Conservation (phyloP, 2,329 filamentous ascomycete species). For the Calonectria multiphialidica region DNA sequence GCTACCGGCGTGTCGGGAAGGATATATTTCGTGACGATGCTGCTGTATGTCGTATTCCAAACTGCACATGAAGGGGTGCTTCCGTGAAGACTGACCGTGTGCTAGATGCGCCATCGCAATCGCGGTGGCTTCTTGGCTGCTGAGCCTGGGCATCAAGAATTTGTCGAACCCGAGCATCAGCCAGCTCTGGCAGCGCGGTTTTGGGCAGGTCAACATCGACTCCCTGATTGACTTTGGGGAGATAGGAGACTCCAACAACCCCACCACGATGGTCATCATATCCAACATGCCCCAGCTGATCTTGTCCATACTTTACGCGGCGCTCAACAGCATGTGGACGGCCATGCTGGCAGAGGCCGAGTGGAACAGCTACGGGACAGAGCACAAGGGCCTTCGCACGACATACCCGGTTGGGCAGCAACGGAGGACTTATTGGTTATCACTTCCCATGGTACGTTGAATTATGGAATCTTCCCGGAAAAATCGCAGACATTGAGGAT, state of each 20-base stretch:
- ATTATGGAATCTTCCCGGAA: not conserved
- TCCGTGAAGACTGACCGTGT: not conserved
- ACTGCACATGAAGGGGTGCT: not conserved
- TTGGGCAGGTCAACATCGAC: not conserved
- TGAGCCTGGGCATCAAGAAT: not conserved
- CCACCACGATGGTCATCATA: not conserved
- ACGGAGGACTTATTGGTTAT: not conserved
- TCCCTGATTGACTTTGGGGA: not conserved
- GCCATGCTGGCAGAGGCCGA: not conserved
- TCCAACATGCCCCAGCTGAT: not conserved
- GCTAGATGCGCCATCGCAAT: not conserved
- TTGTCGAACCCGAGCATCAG: no score
- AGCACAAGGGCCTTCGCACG: not conserved
- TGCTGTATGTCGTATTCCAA: not conserved
- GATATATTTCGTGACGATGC: not conserved
- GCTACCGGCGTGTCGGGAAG: not conserved
- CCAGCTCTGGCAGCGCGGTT: not conserved
- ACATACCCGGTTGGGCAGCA: not conserved
- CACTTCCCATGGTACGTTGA: not conserved
- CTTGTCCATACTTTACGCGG: not conserved
- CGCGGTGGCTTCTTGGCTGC: not conserved
- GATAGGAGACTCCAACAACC: not conserved
- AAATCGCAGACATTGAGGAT: not conserved
- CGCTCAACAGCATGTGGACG: not conserved
- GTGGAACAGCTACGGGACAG: not conserved